These are phyloP conservation scores for Ruellia speciosa DNA, from an alignment of 305 asterid species.

Conservation along the genomic window DNA sequence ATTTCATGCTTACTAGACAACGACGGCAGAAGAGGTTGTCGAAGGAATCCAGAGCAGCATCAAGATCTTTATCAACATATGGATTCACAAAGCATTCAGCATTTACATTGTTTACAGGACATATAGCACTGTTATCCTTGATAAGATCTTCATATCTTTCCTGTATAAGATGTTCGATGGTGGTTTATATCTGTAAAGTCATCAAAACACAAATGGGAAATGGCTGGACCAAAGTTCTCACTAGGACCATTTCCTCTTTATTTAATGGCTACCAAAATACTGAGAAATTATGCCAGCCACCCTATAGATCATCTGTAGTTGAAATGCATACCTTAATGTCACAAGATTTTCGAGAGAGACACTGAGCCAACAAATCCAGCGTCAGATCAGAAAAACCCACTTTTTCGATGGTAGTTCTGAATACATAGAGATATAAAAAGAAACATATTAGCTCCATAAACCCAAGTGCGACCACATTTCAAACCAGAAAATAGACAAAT, in stretches of 20 bases:
- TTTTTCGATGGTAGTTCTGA: constrained; percentile 55
- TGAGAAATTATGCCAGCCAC: constrained; percentile 20
- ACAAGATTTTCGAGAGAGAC: constrained; percentile 60
- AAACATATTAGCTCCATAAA: constrained; percentile 16
- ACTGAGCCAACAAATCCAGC: constrained; percentile 58
- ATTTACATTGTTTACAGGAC: constrained; percentile 31
- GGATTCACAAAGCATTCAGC: constrained; percentile 51
- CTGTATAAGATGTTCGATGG: constrained; percentile 73
- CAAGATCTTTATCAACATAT: constrained; percentile 75
- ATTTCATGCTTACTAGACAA: constrained; percentile 60
- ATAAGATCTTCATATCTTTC: constrained; percentile 77
- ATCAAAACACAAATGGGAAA: constrained; percentile 53
- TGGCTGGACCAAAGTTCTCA: constrained; percentile 64
- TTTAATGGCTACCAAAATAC: constrained; percentile 19
- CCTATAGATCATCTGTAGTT: constrained; percentile 15
- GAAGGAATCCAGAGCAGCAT: constrained; percentile 85
- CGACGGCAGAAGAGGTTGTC: constrained; percentile 94
- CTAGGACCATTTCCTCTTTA: constrained; percentile 46
- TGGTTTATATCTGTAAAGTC: constrained; percentile 61
- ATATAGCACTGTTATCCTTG: constrained; percentile 33
- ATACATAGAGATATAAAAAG: constrained; percentile 12
- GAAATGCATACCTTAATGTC: constrained; percentile 66
- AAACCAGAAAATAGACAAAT: not conserved
- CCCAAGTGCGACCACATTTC: constrained; percentile 4
- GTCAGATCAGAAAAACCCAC: constrained; percentile 55